Evolutionary conservation across 371 early-diverging fungal species (phyloP), one percentile per base, ranked within the genome.

Genomic region (Gilbertella persicaria): DNA sequence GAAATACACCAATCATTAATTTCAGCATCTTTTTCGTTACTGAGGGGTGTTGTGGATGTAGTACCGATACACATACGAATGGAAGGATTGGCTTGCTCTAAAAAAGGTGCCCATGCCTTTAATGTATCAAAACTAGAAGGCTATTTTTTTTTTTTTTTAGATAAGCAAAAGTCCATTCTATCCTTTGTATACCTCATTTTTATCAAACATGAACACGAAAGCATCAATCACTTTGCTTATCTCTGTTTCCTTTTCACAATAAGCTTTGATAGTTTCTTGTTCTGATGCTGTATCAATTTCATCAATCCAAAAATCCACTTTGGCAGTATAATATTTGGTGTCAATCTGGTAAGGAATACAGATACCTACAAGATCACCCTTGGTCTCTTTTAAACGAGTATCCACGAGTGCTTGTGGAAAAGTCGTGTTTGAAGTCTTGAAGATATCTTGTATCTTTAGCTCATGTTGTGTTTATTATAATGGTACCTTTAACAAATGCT

Each of bases 291-390:
- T 50, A 17, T 53, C 55, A 0, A 80, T 69, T 45, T 80, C 77
- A 55, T 87, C 90, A 23, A 87, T 46, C 88, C 88, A 90, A 59
- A 88, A 78, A 42, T 76, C 81, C 5, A 90, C 78, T 12, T 76
- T 54, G 17, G 86, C 88, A n/a, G 76, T 77, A 58, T 89, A 90
- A 64, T 90, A 90, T 50, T 87, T 88, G 13, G 85, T 90, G 17
- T 79, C 72, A 21, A 90, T 75, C 2, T 60, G 73, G 75, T 82
- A 85, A 10, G 86, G 86, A 30, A 87, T 78, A n/a, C 66, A 69
- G 3, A 77, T 63, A 2, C 83, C 83, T 1, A 75, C 67, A 50
- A 77, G 64, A 21, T 47, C 60, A 8, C 60, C 64, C 0, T 78
- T 65, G 0, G 64, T 62, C 48, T 60, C 65, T 56, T 62, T 58